Base-by-base conservation (phyloP, 768 basidiomycete genomes). In the Hirschioporus abietinus region DNA sequence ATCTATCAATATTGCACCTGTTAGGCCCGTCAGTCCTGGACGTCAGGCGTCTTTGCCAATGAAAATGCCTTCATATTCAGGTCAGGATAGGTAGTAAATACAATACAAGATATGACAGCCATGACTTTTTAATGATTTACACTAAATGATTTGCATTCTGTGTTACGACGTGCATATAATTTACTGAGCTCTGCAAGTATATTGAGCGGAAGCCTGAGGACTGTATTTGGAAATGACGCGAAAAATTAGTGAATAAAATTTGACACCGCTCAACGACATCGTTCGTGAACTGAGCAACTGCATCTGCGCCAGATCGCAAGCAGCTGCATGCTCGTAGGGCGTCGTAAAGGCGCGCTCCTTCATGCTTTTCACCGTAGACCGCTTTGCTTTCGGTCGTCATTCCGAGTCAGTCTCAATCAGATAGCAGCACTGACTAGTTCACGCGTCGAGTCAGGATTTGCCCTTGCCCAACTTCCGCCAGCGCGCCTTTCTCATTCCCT, bases 401-500 rank as follows among this genome's bases (percentile, higher is more conserved):
- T 10, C 42, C 12, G 42, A 52, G 42, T 52, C 42, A 52, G 6
- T 15, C 12, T 52, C 42, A 52, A 52, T 52, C 42, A 52, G 42
- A 52, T 52, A 52, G 42, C 42, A 52, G 42, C 42, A 52, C 42
- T 52, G 42, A 52, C 42, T 52, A 20, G 42, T 52, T 52, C 42
- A 52, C 42, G 42, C 42, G 42, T 52, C 42, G 42, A 52, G 42
- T 52, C 42, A 52, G 42, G 42, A 52, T 20, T 52, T 52, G 42
- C 42, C 42, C 42, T 52, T 52, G 42, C 42, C 42, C 42, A 52
- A 52, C 42, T 52, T 52, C 42, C 42, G 42, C 42, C 42, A 52
- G 42, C 42, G 42, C 42, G 20, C 42, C 42, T 52, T 52, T 12
- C 42, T 52, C 42, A 1, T 52, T 52, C 42, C 20, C 42, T 52